Base-by-base conservation (phyloP, 306 rosid genomes). In the Hylodesmum podocarpum region DNA sequence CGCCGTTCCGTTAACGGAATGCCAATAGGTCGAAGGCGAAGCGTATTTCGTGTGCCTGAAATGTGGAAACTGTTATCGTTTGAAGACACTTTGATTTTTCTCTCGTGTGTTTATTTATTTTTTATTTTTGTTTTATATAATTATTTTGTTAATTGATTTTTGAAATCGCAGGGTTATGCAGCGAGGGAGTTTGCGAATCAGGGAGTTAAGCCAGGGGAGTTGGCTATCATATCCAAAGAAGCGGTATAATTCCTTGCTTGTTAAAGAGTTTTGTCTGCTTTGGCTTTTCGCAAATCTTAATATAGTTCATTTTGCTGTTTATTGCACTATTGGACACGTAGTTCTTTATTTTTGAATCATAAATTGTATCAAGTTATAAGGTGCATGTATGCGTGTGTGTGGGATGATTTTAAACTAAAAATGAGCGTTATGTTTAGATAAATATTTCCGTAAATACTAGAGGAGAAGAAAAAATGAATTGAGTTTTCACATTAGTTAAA, bases 161-260 rank as follows among this genome's bases (percentile, higher is more conserved):
- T 8, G 0, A 50, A 63, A n/a, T 71, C 65, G 16, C 47, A 95
- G 99, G 99, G 99, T 67, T 95, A 95, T 79, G 99, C 99, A 14
- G 99, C 99, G 7, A 89, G 92, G 86, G 94, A 95, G 86, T 95
- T 95, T 77, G 86, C 84, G 77, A 95, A 89, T 62, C 89, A 88
- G 72, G 99, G 97, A 50, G 41, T 95, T 81, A 84, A 87, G 78
- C 85, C 91, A 22, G 97, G 97, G 67, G 99, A 95, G 86, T 89
- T 95, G 74, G 99, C 97, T 8, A 68, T 95, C 72, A 87, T 95
- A 49, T 95, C 99, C 70, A 95, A 90, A 67, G 99, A 95, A 84
- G 96, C 92, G 88, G 99, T 95, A 88, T 24, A 68, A 11, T 71
- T 75, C 57, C 74, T 70, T 22, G 9, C 53, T 76, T 47, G 11